Evolutionary conservation across 352 stramenopile species (phyloP), one percentile per base, ranked within the genome.

Genomic region (Phytophthora tentaculata): DNA sequence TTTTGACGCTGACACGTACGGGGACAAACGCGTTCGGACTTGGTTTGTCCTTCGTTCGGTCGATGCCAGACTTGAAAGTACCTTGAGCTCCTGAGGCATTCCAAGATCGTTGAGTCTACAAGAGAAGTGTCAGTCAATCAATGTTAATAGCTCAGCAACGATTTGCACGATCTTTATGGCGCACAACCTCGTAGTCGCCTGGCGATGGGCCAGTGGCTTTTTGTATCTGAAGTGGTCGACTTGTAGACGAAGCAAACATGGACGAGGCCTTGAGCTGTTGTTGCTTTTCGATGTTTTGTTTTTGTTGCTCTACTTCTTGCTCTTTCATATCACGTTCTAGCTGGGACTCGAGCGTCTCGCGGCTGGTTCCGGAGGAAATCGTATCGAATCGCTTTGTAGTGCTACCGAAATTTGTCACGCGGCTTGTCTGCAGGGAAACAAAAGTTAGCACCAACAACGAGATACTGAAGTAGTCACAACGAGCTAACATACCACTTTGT

Each of bases 311-410:
- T 32, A 45, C 5, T 29, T 68, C 43, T 76, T 74, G 53, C 28
- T 32, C 17, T 53, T 82, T 81, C 80, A 90, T 88, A 41, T 91
- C 83, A 22, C 73, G 72, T 45, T 90, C 84, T 13, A 91, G 64
- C 44, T 85, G 83, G 2, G 80, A 86, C 44, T 88, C 82, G 4
- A 77, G 43, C 0, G 76, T 75, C 23, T 86, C 78, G 0, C 64
- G 63, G 22, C 29, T 67, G 26, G 39, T 35, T 2, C 63, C 62
- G 1, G 66, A 71, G 2, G 77, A 75, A 35, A 89, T 48, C 14
- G 77, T 77, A 39, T 92, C 86, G 62, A 94, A 94, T 7, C 86
- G 80, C 56, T 86, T 90, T n/a, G 82, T 85, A 4, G 86, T 94
- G 29, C 78, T 89, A 4, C 86, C 86, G 45, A 94, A 92, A 14